Percentiles rank a stretch among this genome's conserved stretches.
These are phyloP conservation scores for Ustulina deusta DNA, from an alignment of 2,329 filamentous ascomycete species.

Conservation along the genomic window DNA sequence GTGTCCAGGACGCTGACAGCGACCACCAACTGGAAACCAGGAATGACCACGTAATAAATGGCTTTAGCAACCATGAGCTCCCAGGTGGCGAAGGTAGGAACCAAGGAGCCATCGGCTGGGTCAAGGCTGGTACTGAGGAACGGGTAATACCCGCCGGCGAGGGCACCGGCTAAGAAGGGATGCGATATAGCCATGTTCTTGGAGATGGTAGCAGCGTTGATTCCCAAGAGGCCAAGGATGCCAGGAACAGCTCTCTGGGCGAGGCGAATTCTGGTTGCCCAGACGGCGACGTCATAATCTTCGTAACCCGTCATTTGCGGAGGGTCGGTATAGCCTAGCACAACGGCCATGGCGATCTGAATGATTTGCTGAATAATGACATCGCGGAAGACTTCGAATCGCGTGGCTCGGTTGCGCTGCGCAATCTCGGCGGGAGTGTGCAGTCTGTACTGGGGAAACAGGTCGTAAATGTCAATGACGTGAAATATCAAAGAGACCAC, in stretches of 20 bases:
- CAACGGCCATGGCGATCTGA: constrained; percentile 78
- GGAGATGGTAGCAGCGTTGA: constrained; percentile 81
- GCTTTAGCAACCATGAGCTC: constrained; percentile 79
- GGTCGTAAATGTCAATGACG: constrained; percentile 83
- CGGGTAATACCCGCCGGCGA: constrained; percentile 86
- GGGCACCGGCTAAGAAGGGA: constrained; percentile 77
- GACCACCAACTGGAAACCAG: constrained; percentile 79
- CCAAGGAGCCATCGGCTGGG: constrained; percentile 62
- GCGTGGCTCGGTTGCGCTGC: constrained; percentile 86
- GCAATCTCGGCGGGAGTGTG: constrained; percentile 94
- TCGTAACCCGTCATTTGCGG: constrained; percentile 80
- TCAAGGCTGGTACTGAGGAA: constrained; percentile 71
- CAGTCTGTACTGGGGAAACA: constrained; percentile 90
- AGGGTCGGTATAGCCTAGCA: constrained; percentile 78
- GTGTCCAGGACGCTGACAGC: constrained; percentile 87
- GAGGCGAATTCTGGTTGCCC: constrained; percentile 85
- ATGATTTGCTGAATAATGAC: constrained; percentile 93
- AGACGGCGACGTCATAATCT: constrained; percentile 87
- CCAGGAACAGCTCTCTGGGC: constrained; percentile 82
- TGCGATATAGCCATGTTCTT: constrained; percentile 78
- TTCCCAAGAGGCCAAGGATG: constrained; percentile 76
- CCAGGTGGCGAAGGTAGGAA: constrained; percentile 85
- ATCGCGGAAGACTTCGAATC: constrained; percentile 88
- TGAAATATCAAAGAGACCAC: constrained; percentile 86
- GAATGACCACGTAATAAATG: constrained; percentile 84